Base-by-base conservation (phyloP, 2,329 filamentous ascomycete genomes). In the Sporothrix inflata region DNA sequence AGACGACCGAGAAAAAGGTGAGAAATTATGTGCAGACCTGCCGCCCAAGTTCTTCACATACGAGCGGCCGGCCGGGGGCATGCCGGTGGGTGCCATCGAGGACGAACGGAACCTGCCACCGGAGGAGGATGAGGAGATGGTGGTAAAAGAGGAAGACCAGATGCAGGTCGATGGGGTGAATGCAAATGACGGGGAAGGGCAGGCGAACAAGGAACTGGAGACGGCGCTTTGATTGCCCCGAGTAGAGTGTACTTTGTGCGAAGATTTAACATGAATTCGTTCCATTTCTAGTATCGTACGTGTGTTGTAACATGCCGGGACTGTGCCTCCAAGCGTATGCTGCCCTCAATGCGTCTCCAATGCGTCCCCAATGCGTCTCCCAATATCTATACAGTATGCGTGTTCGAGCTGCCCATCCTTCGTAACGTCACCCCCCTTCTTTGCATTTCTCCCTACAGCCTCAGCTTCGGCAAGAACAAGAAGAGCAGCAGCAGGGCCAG, bases 391-490 rank as follows among this genome's bases (percentile, higher is more conserved):
- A 65, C 60, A 65, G 7, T 45, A 38, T 57, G 27, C 19, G 6
- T 51, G 19, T n/a, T 51, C 34, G 24, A 40, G 19, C 40, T 47
- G 30, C 30, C 6, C 30, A 6, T 34, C 30, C 30, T 34, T 34
- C 30, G 30, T 34, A 34, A 34, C 47, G 47, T 21, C 19, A n/a
- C 8, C 19, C 7, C 47, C 19, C 1, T 21, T 4, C 19, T 47
- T 16, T 16, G 16, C 16, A 1, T 61, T 30, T 0, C 38, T 34
- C 27, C 30, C 69, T 70, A 69, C 27, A 66, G 14, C 78, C 95
- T 87, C 79, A 98, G 82, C 84, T 98, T 98, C 0, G 95, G 95
- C 79, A 94, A 84, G 68, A 95, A 86, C 83, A 95, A 95, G 14
- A 98, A 94, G 75, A 98, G 81, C 79, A 97, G 77, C 47, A 97